These are phyloP conservation scores for Cyclocybe cylindracea DNA, from an alignment of 768 basidiomycete species.

Conservation along the genomic window DNA sequence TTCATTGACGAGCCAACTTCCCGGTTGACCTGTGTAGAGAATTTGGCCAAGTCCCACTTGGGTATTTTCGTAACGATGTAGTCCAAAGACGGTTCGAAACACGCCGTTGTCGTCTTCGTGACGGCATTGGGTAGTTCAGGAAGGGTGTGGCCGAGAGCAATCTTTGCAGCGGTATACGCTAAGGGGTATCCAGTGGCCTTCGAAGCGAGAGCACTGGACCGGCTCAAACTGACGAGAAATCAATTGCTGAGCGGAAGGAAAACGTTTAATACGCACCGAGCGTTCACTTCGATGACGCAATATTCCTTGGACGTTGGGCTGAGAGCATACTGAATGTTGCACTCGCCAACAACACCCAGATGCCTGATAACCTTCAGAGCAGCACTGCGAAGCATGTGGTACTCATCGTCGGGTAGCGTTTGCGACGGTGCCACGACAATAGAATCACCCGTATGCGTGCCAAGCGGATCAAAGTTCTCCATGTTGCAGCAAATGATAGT, in stretches of 20 bases:
- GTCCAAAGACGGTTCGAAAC: constrained; percentile 98
- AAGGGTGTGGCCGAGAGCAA: constrained; percentile 95
- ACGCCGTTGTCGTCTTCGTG: constrained; percentile 98
- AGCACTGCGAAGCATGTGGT: constrained; percentile 98
- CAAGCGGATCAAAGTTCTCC: constrained; percentile 99
- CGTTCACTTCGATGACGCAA: constrained; percentile 98
- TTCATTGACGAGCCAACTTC: constrained; percentile 98
- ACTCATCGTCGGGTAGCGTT: constrained; percentile 95
- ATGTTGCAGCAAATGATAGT: constrained; percentile 99
- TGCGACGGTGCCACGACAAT: constrained; percentile 99
- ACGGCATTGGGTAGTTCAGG: constrained; percentile 98
- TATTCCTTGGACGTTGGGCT: constrained; percentile 93
- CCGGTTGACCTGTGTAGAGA: constrained; percentile 90
- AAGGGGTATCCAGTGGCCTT: constrained; percentile 99
- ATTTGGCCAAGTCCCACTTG: constrained; percentile 99
- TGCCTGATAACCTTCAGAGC: constrained; percentile 95
- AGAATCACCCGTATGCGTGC: constrained; percentile 98
- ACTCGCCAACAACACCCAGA: constrained; percentile 91
- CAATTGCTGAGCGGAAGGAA: not conserved
- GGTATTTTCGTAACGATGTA: constrained; percentile 99
- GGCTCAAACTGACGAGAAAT: not conserved
- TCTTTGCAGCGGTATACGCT: constrained; percentile 98
- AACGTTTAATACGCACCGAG: constrained; percentile 54
- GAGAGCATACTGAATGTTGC: constrained; percentile 98
- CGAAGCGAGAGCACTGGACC: constrained; percentile 84